Evolutionary conservation across 2,329 filamentous ascomycete genomes (phyloP).

Genomic region (Salinomyces thailandicus): DNA sequence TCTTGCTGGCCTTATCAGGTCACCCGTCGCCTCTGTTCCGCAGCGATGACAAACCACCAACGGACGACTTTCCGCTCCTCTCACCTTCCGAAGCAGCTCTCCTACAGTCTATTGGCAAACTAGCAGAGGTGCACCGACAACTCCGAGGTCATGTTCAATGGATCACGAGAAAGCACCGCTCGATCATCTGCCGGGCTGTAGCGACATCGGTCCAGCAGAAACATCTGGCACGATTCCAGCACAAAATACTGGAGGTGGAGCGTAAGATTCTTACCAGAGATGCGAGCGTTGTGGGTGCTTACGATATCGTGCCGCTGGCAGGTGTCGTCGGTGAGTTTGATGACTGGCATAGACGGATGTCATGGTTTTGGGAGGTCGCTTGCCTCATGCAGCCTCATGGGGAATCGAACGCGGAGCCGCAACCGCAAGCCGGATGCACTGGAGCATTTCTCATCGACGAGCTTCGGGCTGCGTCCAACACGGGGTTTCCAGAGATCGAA

Average conservation of each 20-base stretch:
- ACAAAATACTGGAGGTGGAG: constrained; percentile 77
- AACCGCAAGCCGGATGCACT: constrained; percentile 13
- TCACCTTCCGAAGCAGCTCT: constrained; percentile 77
- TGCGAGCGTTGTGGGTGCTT: constrained; percentile 72
- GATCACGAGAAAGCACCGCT: constrained; percentile 62
- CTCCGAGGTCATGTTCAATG: constrained; percentile 56
- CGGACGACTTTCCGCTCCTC: constrained; percentile 39
- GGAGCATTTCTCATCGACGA: constrained; percentile 62
- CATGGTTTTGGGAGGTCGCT: constrained; percentile 71
- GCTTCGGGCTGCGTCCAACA: constrained; percentile 65
- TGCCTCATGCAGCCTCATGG: constrained; percentile 51
- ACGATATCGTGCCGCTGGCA: constrained; percentile 86
- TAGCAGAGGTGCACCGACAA: constrained; percentile 68
- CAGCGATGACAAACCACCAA: constrained; percentile 22
- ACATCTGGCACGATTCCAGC: constrained; percentile 72
- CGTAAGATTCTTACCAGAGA: constrained; percentile 64
- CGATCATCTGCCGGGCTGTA: constrained; percentile 77
- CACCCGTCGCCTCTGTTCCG: constrained; percentile 82
- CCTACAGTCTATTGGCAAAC: constrained; percentile 61
- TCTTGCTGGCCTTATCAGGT: constrained; percentile 89
- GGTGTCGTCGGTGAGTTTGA: constrained; percentile 74
- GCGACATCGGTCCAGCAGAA: constrained; percentile 64
- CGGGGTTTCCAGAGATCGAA: constrained; percentile 80
- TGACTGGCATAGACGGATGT: constrained; percentile 73
- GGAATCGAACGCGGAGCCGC: constrained; percentile 1